Evolutionary conservation across 768 basidiomycete species (phyloP).

Genomic region (Dictyophora rubrovolvata): DNA sequence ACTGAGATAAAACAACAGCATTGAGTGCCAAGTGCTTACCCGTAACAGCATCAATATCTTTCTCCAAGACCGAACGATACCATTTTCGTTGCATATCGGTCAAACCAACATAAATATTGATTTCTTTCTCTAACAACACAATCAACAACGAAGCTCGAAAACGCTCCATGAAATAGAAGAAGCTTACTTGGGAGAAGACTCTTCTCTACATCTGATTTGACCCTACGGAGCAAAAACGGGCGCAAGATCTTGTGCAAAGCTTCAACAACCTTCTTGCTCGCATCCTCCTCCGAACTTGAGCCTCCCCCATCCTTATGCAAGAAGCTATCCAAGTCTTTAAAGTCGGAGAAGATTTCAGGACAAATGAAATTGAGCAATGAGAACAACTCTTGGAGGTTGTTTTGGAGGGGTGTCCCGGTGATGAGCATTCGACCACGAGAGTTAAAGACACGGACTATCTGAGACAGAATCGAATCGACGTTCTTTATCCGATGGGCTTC

Average conservation of each 20-base stretch:
- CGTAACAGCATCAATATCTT: slow-evolving; percentile 98
- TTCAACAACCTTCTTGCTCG: slow-evolving; percentile 89
- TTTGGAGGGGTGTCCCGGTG: slow-evolving; percentile 94
- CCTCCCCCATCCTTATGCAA: slow-evolving; percentile 75
- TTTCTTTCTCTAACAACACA: slow-evolving; percentile 72
- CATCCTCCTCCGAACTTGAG: slow-evolving; percentile 59
- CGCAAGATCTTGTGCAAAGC: slow-evolving; percentile 94
- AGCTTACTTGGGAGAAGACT: slow-evolving; percentile 76
- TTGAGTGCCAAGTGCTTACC: slow-evolving; percentile 35
- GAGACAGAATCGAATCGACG: slow-evolving; percentile 88
- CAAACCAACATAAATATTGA: slow-evolving; percentile 95
- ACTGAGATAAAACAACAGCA: background rate
- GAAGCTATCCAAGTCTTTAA: slow-evolving; percentile 87
- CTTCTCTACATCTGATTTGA: slow-evolving; percentile 97
- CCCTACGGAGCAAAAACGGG: slow-evolving; percentile 87
- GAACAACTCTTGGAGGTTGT: slow-evolving; percentile 93
- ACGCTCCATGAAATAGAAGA: background rate
- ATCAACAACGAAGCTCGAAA: background rate
- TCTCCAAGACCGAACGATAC: slow-evolving; percentile 93
- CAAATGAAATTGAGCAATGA: slow-evolving; percentile 91
- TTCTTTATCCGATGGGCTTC: slow-evolving; percentile 99
- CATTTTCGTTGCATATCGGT: slow-evolving; percentile 97
- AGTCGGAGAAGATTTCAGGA: slow-evolving; percentile 92
- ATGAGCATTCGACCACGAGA: slow-evolving; percentile 87
- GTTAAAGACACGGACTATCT: slow-evolving; percentile 87